Evolutionary conservation across 2,329 filamentous ascomycete genomes (phyloP).

Genomic region (Calcarisporium arbuscula): DNA sequence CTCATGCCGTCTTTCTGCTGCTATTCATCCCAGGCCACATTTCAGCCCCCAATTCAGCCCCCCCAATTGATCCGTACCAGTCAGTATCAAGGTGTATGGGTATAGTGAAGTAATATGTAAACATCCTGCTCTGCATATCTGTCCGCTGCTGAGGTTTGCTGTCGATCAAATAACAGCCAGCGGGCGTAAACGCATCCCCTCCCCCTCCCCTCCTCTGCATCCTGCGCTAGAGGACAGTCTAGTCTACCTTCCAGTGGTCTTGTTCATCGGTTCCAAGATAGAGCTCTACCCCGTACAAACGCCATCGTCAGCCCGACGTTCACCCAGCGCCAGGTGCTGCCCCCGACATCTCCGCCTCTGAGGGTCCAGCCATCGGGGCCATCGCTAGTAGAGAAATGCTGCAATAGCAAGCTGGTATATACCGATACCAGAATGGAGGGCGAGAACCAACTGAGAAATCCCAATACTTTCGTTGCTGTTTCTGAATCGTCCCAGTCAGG

Average conservation of each 20-base stretch:
- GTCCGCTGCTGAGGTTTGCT: too few relatives aligned
- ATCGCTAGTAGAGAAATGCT: conserved; percentile 81
- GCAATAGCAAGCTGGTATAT: conserved; percentile 90
- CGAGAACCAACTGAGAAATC: conserved; percentile 86
- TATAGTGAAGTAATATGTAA: too few relatives aligned
- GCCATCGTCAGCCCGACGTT: conserved; percentile 86
- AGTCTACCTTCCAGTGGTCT: conserved; percentile 95
- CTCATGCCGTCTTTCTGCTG: conserved; percentile 14
- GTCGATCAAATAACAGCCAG: too few relatives aligned
- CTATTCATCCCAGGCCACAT: conserved; percentile 3
- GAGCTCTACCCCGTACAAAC: conserved; percentile 82
- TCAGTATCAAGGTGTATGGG: too few relatives aligned
- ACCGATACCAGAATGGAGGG: conserved; percentile 92
- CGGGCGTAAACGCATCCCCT: conserved; percentile 1
- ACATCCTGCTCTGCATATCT: too few relatives aligned
- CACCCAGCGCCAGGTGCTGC: conserved; percentile 88
- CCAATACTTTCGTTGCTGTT: conserved; percentile 71
- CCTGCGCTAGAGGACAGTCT: conserved; percentile 25
- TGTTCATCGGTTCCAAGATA: conserved; percentile 79
- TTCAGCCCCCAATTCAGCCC: conserved; percentile 5
- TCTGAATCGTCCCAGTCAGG: conserved; percentile 81
- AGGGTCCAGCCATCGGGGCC: conserved; percentile 75
- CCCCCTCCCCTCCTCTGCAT: conserved; percentile 1
- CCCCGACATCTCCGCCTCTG: conserved; percentile 70
- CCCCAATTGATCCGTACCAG: too few relatives aligned